phyloP scores from a whole-genome alignment of 148 eudicot species.

The Camellia japonica region DNA sequence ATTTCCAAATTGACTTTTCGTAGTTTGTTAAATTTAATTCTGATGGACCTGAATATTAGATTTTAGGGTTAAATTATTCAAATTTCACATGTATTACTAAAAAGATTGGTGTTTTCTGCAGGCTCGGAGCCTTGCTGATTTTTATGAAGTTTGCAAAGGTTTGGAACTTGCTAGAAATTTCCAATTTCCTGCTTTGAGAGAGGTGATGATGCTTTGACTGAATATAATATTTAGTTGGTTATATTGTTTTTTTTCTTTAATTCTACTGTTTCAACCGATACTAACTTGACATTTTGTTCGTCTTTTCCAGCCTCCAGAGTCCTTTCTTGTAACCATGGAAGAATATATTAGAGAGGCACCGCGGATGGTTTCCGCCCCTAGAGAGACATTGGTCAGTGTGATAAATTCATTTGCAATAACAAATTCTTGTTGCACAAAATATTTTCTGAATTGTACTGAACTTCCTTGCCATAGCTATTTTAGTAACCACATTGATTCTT shows the following conservation, averaged over 20 bases:
- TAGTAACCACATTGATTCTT: conserved; percentile 4
- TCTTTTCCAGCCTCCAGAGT: conserved; percentile 69
- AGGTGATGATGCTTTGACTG: conserved; percentile 45
- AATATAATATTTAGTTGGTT: conserved; percentile 1
- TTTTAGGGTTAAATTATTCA: not conserved
- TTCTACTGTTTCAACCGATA: not conserved
- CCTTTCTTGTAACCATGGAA: conserved; percentile 82
- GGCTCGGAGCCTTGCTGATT: conserved; percentile 85
- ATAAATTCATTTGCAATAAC: conserved; percentile 21
- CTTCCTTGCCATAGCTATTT: not conserved
- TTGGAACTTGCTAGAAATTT: conserved; percentile 95
- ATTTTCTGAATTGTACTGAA: not conserved
- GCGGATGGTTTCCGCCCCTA: conserved; percentile 69
- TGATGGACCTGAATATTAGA: not conserved
- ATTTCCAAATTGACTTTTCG: not conserved
- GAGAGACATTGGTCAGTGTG: conserved; percentile 64
- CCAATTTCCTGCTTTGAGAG: conserved; percentile 91
- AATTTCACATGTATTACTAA: not conserved
- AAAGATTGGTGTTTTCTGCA: conserved; percentile 31
- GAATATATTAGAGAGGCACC: conserved; percentile 98
- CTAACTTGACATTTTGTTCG: conserved; percentile 12
- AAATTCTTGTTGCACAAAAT: conserved; percentile 29
- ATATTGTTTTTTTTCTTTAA: not conserved
- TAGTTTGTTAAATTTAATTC: not conserved
- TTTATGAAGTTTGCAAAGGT: conserved; percentile 94